Evolutionary conservation across 805 yeast species (phyloP), one percentile per base, ranked within the genome.

Genomic region (Saccharomyces eubayanus): DNA sequence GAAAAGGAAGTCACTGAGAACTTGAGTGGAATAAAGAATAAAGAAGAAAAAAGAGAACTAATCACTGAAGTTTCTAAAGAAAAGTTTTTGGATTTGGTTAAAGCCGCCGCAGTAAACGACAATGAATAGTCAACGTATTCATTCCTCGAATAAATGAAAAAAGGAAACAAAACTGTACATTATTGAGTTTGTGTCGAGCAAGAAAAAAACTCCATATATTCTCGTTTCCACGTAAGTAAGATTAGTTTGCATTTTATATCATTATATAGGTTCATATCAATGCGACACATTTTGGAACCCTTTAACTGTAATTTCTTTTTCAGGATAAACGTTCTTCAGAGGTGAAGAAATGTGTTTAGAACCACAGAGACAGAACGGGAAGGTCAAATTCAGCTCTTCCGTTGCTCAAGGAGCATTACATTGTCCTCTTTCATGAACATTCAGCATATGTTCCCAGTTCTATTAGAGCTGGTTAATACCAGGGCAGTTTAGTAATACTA

Each of bases 31-130:
- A 63, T 73, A 27, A 68, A 64, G 53, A 72, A 71, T 20, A 79
- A 77, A 67, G 74, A 78, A 60, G 85, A 85, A 59, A 68, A 63
- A 53, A 63, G 63, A 50, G 80, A 83, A 56, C 67, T 84, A 55
- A 77, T 84, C 61, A 84, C 82, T 46, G 96, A 90, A 62, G 78
- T 91, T 52, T 85, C 96, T 5, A 92, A 91, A 68, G 96, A 90
- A 66, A 87, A 83, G 67, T 91, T 91, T 65, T 78, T 91, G 70
- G 96, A 90, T 70, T 75, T 91, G 69, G 94, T 91, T 40, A 86
- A 84, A 68, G 85, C 85, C 46, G 90, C 90, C 2, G 91, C 87
- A 51, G 78, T 80, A 20, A 63, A 61, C 29, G 60, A 56, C 20
- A 14, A 28, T 47, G 28, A 47, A 21, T 43, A 31, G 48, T 28